Conservation (phyloP, 2,329 filamentous ascomycete species). For the Chrysoporthe puriensis region DNA sequence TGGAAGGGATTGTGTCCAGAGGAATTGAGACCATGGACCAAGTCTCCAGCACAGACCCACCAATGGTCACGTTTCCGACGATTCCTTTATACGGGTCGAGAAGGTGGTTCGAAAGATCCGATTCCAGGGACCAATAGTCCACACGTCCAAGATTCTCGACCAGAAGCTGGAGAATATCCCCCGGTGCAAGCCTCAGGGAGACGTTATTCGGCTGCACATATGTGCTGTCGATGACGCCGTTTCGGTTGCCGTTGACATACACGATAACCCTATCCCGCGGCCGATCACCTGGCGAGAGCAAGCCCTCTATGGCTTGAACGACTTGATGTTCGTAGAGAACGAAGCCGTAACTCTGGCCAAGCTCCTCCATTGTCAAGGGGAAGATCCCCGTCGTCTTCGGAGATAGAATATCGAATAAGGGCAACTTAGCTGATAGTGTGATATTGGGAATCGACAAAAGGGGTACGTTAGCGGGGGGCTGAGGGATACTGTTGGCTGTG, state of each 20-base stretch:
- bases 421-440: conserved; percentile 40
- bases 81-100: conserved; percentile 53
- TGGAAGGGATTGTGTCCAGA: conserved; percentile 3
- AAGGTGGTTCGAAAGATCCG: conserved; percentile 38
- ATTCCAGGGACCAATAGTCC: conserved; percentile 40
- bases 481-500: conserved; percentile 42
- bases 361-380: conserved; percentile 49
- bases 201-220: conserved; percentile 46
- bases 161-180: conserved; percentile 47
- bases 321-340: conserved; percentile 47
- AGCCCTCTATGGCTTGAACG: conserved; percentile 35
- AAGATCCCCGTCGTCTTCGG: conserved; percentile 31
- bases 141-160: conserved; percentile 57
- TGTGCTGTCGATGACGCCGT: conserved; percentile 51
- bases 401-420: conserved; percentile 44
- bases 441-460: conserved; percentile 42
- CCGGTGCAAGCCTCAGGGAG: conserved; percentile 40
- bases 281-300: conserved; percentile 46
- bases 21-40: conserved; percentile 22
- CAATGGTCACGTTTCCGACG: conserved; percentile 46
- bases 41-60: conserved; percentile 20
- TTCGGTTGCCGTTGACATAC: conserved; percentile 47
- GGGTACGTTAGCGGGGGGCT: conserved; percentile 39
- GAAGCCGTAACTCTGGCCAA: conserved; percentile 49
- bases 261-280: conserved; percentile 51